A percentile compares a stretch with the other conserved stretches of the same genome.
Conservation (phyloP, 176 grass and related monocot species). For the Pharus latifolius region DNA sequence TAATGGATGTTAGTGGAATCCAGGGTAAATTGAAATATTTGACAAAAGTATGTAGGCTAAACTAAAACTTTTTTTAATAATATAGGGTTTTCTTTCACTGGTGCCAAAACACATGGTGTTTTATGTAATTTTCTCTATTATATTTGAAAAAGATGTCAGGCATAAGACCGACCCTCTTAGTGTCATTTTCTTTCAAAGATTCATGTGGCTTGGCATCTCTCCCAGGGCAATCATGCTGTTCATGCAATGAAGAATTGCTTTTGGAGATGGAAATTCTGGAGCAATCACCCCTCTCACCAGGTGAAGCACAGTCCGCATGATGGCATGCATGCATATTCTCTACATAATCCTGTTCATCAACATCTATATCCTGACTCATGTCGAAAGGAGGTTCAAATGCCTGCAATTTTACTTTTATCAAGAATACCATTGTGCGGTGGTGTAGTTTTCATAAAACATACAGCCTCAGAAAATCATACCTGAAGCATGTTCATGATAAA, state of each 20-base stretch:
- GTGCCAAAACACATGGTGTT: no score
- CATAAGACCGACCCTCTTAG: slow-evolving; percentile 38
- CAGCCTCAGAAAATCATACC: slow-evolving; percentile 40
- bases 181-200: slow-evolving; percentile 14
- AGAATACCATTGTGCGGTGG: neutral
- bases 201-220: slow-evolving; percentile 3
- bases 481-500: slow-evolving; percentile 98
- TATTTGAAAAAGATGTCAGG: slow-evolving; percentile 6
- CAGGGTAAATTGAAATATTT: no score
- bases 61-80: no score
- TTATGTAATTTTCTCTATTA: no score
- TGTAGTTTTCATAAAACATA: slow-evolving; percentile 14
- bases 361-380: slow-evolving; percentile 68
- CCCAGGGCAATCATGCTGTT: slow-evolving; percentile 3
- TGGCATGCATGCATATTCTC: slow-evolving; percentile 27
- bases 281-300: slow-evolving; percentile 20
- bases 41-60: no score
- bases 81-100: no score
- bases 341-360: slow-evolving; percentile 27
- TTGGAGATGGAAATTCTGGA: slow-evolving; percentile 1
- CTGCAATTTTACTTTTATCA: slow-evolving; percentile 37
- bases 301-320: slow-evolving; percentile 36
- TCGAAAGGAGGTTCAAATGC: slow-evolving; percentile 95
- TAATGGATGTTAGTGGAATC: no score
- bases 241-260: slow-evolving; percentile 18